phyloP scores from a whole-genome alignment of 108 stramenopile species.

The Thalassiosira profunda region DNA sequence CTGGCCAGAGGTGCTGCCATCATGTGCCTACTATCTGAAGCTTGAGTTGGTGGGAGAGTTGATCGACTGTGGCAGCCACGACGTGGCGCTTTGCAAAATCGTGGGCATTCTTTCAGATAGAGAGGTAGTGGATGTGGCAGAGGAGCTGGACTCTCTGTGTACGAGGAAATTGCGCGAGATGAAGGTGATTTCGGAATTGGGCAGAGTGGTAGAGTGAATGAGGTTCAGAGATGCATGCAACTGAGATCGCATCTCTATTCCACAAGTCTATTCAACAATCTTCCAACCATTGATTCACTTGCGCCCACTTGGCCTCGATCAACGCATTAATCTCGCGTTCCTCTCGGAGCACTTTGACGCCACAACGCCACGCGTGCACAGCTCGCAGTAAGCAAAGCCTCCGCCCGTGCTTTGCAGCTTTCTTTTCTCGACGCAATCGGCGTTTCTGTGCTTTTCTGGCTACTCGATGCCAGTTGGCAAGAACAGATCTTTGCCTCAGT shows the following conservation, averaged over 20 bases:
- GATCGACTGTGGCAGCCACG: conserved; percentile 79
- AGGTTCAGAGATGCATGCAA: neutral
- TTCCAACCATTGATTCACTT: conserved; percentile 25
- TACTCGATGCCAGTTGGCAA: conserved; percentile 9
- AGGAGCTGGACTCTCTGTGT: conserved; percentile 34
- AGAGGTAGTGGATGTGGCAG: conserved; percentile 6
- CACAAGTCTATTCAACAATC: neutral
- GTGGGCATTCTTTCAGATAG: conserved; percentile 46
- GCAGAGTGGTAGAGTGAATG: conserved; percentile 41
- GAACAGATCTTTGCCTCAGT: neutral
- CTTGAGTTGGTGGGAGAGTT: conserved; percentile 50
- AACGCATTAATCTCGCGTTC: conserved; percentile 18
- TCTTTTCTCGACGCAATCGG: neutral
- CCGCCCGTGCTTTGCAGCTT: neutral
- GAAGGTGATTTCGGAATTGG: conserved; percentile 69
- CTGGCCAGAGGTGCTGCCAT: conserved; percentile 61
- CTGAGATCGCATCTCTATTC: neutral
- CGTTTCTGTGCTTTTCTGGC: neutral
- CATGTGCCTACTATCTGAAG: conserved; percentile 63
- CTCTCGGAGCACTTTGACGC: neutral
- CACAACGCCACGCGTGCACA: conserved; percentile 19
- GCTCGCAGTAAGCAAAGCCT: conserved; percentile 8
- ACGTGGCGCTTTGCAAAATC: conserved; percentile 69
- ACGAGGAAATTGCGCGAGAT: conserved; percentile 56
- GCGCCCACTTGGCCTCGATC: conserved; percentile 18